A percentile compares a stretch with the other conserved stretches of the same genome.
Evolutionary conservation across 768 basidiomycete genomes (phyloP).

Genomic region (Leccinum boreale): DNA sequence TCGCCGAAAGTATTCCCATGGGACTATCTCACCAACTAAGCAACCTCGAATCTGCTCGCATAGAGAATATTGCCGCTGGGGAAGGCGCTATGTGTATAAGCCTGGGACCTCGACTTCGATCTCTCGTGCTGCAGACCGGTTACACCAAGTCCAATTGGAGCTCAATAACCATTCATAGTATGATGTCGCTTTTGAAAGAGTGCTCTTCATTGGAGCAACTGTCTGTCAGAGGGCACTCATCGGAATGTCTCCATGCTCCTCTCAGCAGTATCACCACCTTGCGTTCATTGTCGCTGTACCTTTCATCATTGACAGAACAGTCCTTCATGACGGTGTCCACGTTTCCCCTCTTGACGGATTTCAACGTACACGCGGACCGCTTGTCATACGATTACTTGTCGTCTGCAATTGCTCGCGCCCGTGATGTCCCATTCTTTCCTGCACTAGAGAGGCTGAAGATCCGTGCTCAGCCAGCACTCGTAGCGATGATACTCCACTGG

Average conservation of each 20-base stretch:
- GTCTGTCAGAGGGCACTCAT: conserved; percentile 37
- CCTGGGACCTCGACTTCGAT: conserved; percentile 33
- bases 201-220: conserved; percentile 32
- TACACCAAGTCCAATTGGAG: conserved; percentile 21
- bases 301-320: conserved; percentile 37
- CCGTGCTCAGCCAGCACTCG: conserved; percentile 34
- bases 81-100: conserved; percentile 22
- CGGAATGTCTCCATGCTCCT: conserved; percentile 26
- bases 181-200: conserved; percentile 27
- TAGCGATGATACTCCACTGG: conserved; percentile 34
- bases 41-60: conserved; percentile 20
- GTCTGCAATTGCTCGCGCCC: not conserved
- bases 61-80: conserved; percentile 14
- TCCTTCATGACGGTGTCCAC: conserved; percentile 36
- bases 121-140: conserved; percentile 35
- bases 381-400: conserved; percentile 28
- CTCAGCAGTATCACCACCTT: conserved; percentile 35
- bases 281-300: conserved; percentile 37
- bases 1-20: conserved; percentile 7
- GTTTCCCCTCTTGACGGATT: conserved; percentile 37
- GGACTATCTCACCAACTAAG: conserved; percentile 2
- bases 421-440: conserved; percentile 28
- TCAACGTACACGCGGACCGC: conserved; percentile 44
- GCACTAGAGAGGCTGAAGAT: conserved; percentile 39
- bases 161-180: conserved; percentile 18